Base-by-base conservation (phyloP, 106 monocot genomes). In the Dactylorhiza incarnata region DNA sequence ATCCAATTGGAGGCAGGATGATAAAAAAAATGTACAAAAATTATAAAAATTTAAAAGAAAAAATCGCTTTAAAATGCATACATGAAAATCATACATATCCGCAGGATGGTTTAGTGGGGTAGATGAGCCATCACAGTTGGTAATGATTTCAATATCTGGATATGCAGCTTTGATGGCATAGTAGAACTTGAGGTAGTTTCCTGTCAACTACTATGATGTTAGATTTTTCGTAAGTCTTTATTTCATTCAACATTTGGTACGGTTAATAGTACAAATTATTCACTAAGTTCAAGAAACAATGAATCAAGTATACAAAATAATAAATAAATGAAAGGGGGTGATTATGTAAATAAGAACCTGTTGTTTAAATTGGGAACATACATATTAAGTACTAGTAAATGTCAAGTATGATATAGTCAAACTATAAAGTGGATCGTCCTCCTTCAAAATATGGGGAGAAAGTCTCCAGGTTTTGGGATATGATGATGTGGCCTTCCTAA, bases 71-170 rank as follows among this genome's bases (percentile, higher is more conserved):
- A 45, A 29, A 16, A 51, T 85, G 70, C 86, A 82, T 86, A 99
- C 99, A 89, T 99, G 99, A 82, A 82, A 81, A 79, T 99, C 99
- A 83, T 94, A 99, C 5, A 99, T 55, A 83, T 99, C 94, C 61
- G 99, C 99, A 48, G 94, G 99, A 80, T 99, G 91, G 83, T 89
- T 88, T 75, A 92, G 56, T 25, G 71, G 73, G 17, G 19, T 45
- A 45, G 78, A 82, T 54, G 99, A 94, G 12, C 84, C 89, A 85
- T 99, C 99, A 84, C 99, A 99, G 69, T 94, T 91, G 78, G 94
- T 82, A 62, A 92, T 85, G 23, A 92, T 75, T 73, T 90, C 81
- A 59, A 99, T 94, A 65, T 85, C 94, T 19, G 99, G 99, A 82
- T 94, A 99, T 19, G 89, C 83, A 56, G 81, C 70, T 84, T 89